Conservation (phyloP, 805 yeast genomes). For the Saccharomycopsis sp. region DNA sequence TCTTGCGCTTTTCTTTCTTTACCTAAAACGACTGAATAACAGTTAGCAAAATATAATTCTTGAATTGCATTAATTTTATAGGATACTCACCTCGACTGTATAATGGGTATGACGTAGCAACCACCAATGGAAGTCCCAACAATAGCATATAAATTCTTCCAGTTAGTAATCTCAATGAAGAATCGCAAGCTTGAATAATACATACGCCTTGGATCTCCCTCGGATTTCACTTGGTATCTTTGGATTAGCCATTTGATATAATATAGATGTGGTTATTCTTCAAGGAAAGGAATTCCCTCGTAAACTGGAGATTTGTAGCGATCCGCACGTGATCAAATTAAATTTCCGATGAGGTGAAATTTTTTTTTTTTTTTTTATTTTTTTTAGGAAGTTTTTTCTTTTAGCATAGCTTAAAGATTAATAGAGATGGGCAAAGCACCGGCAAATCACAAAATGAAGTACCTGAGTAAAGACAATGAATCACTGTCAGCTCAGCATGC, state of each 20-base stretch:
- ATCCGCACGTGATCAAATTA: neutral
- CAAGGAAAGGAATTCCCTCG: neutral
- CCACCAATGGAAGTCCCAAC: conserved; percentile 11
- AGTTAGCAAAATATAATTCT: conserved; percentile 4
- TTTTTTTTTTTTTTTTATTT: conserved; percentile 1
- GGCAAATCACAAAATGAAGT: conserved; percentile 15
- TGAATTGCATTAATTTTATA: too few species aligned
- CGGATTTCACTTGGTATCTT: conserved; percentile 16
- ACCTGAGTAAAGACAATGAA: conserved; percentile 29
- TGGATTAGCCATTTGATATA: neutral
- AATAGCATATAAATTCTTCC: conserved; percentile 23
- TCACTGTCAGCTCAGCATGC: conserved; percentile 65
- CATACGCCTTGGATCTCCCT: conserved; percentile 15
- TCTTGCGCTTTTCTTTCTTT: conserved; percentile 38
- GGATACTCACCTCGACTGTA: conserved; percentile 15
- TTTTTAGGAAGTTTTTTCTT: neutral
- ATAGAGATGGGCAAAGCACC: conserved; percentile 17
- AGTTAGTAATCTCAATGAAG: neutral
- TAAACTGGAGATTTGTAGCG: neutral
- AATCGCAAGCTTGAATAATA: neutral
- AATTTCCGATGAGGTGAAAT: conserved; percentile 3
- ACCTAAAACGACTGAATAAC: conserved; percentile 31
- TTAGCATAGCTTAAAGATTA: neutral
- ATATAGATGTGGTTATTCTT: neutral
- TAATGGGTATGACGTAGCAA: conserved; percentile 12